Evolutionary conservation across 768 basidiomycete genomes (phyloP), one percentile per base, ranked within the genome.

Genomic region (Hemileccinum impolitum): DNA sequence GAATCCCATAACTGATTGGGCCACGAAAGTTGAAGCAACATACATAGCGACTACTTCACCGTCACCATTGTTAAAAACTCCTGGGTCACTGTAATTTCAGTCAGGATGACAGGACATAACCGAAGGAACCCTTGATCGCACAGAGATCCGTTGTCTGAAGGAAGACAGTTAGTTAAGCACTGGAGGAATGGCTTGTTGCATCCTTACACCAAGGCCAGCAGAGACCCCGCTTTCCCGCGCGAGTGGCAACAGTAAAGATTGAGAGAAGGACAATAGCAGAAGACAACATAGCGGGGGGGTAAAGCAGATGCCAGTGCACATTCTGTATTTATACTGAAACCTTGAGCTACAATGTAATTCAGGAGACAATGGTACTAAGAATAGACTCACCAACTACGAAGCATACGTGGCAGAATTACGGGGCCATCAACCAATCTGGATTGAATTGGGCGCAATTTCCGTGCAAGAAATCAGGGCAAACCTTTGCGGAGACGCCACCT

Each of bases 221-320:
- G 23, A 72, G 62, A 28, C 71, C 72, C 21, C 70, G 62, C 54
- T 72, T 72, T 15, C 72, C 71, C n/a, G 72, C 72, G 8, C 52
- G 56, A 34, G 51, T 56, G 15, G 55, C 45, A 10, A 45, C 23
- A 2, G 51, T 25, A 34, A 65, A 66, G 5, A 55, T n/a, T 0
- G 53, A 39, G 23, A 64, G 44, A 18, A 59, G n/a, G 30, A 59
- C 43, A 11, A 68, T 12, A 4, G 50, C 31, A 30, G 43, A 51
- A 21, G 43, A 38, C 13, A 66, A 31, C 66, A 66, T 68, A 14
- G 26, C 23, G 3, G 10, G 19, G 28, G 28, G 11, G 2, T 8
- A 30, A 30, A 30, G 28, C 28, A 30, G 28, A 12, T 30, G 28
- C 28, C 9, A 30, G 3, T 4, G 28, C 28, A 12, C 9, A 30